These are phyloP conservation scores for Acacia crassicarpa DNA, from an alignment of 306 rosid species.

Conservation along the genomic window DNA sequence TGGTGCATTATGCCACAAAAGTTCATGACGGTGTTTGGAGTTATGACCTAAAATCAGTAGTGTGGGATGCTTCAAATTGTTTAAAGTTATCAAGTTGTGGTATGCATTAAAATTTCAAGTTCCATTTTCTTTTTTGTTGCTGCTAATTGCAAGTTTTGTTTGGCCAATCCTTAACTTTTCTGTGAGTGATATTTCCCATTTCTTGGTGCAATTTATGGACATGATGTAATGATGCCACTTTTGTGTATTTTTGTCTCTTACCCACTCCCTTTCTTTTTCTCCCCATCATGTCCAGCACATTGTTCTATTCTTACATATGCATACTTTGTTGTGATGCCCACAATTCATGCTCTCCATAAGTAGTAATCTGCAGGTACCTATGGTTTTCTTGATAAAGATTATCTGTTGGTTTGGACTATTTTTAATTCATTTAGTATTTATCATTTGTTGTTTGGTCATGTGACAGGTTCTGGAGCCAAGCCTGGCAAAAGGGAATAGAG, in stretches of 20 bases:
- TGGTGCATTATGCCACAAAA: background rate
- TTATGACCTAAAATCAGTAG: background rate
- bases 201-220: background rate
- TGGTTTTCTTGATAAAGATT: background rate
- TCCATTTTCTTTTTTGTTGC: background rate
- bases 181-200: background rate
- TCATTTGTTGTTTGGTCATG: slow-evolving; percentile 27
- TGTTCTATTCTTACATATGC: background rate
- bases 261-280: background rate
- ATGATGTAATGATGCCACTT: background rate
- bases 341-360: slow-evolving; percentile 9
- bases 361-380: background rate
- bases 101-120: background rate
- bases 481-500: slow-evolving; percentile 83
- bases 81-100: background rate
- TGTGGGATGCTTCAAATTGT: background rate
- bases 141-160: background rate
- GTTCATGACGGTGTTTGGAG: background rate
- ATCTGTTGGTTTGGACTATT: slow-evolving; percentile 18
- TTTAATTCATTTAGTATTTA: slow-evolving; percentile 26
- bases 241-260: slow-evolving; percentile 7
- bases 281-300: background rate
- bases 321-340: background rate
- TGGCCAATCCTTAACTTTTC: background rate
- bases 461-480: slow-evolving; percentile 95